Evolutionary conservation across 2,329 filamentous ascomycete genomes (phyloP), one percentile per base, ranked within the genome.

Genomic region (Diaporthe sp.): DNA sequence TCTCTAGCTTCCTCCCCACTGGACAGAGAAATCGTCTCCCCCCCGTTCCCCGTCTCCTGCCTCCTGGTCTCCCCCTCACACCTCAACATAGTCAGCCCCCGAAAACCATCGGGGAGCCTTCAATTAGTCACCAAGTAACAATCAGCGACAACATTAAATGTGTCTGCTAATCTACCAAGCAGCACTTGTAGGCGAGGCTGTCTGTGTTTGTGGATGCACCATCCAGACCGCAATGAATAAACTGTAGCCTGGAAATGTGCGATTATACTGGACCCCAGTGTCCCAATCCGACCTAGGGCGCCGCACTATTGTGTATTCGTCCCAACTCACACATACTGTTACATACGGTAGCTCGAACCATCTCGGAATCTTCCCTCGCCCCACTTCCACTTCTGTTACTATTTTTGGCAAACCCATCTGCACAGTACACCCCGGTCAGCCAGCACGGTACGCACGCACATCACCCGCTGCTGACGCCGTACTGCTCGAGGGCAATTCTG

Each of bases 321-420:
- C 30, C 28, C 55, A 58, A 17, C 55, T 15, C 33, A 38, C 33
- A 58, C 8, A n/a, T n/a, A 35, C 30, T 35, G 30, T 13, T 57
- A 22, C 28, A 22, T n/a, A 10, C 19, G 22, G 28, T 38, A 52
- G 64, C 47, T 40, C 64, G 45, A 68, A 40, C 64, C 47, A 54
- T 52, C 64, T 68, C 64, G 64, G 64, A 68, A 68, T 54, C 69
- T 54, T 71, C 45, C 69, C 55, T 64, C 9, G 45, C 28, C 55
- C 55, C 42, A 40, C 47, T 33, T 8, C 8, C 58, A 30, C 35
- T 30, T 52, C 45, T 64, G 45, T n/a, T 55, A n/a, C 70, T 72
- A 72, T 72, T 64, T 64, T 72, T 72, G 35, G 70, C 57, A 42
- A 1, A 4, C 47, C 19, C 19, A 54, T 28, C 45, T 33, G 28